phyloP scores from a whole-genome alignment of 169 alveolate genomes.

The Plasmodium cynomolgi region DNA sequence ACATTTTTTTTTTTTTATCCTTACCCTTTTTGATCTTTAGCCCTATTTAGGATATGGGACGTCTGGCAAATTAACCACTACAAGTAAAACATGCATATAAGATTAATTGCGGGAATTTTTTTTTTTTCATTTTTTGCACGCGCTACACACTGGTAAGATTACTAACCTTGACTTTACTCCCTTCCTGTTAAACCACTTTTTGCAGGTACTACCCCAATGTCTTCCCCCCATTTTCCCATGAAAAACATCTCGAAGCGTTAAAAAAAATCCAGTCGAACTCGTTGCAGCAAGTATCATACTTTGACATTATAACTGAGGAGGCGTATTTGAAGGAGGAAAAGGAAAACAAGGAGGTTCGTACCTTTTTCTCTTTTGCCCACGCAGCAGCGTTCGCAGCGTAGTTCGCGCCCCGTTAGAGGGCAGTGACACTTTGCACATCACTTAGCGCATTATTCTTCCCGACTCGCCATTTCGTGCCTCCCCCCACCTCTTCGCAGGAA shows the following conservation, averaged over 20 bases:
- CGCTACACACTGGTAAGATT: not conserved
- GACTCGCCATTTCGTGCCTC: not conserved
- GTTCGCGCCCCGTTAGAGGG: not conserved
- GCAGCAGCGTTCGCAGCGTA: not conserved
- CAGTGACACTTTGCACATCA: not conserved
- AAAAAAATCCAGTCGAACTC: slow-evolving; percentile 67
- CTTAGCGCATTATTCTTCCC: not conserved
- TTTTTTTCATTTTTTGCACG: not conserved
- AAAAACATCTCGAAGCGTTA: slow-evolving; percentile 67
- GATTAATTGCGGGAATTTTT: not conserved
- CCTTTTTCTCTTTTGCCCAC: not conserved
- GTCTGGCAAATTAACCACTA: slow-evolving; percentile 70
- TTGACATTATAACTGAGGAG: slow-evolving; percentile 65
- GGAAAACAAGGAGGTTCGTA: slow-evolving; percentile 47
- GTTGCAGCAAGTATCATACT: slow-evolving; percentile 52
- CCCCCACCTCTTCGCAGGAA: slow-evolving; percentile 16
- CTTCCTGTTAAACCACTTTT: not conserved
- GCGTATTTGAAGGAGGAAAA: slow-evolving; percentile 55
- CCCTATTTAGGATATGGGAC: slow-evolving; percentile 74
- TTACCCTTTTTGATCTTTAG: slow-evolving; percentile 16
- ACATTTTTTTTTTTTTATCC: not conserved
- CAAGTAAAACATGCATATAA: slow-evolving; percentile 22
- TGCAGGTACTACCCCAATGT: slow-evolving; percentile 53
- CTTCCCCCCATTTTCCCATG: slow-evolving; percentile 57
- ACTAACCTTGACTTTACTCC: not conserved